Conservation (phyloP, 1,284 basidiomycete species). For the Leccinum angustisporum region DNA sequence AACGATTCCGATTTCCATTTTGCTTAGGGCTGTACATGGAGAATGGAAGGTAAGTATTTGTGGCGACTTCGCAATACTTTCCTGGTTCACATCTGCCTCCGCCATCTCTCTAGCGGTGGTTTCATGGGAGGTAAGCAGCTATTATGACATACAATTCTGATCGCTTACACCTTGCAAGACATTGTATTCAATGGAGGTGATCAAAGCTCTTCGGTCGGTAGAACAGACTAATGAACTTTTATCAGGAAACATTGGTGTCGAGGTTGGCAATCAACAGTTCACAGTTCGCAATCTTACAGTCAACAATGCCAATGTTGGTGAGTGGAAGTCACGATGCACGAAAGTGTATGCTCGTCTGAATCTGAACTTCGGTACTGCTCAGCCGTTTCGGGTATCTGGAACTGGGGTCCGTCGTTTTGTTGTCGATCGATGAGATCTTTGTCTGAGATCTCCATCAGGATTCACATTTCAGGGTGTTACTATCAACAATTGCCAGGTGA, state of each 20-base stretch:
- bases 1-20: neutral
- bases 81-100: neutral
- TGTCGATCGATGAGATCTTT: neutral
- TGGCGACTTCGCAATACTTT: constrained; percentile 31
- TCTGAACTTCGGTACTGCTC: neutral
- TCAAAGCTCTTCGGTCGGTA: neutral
- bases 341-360: neutral
- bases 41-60: constrained; percentile 55
- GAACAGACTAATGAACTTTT: neutral
- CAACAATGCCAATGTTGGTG: constrained; percentile 47
- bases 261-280: constrained; percentile 55
- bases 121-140: constrained; percentile 48
- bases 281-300: constrained; percentile 55
- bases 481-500: constrained; percentile 51
- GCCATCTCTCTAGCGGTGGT: constrained; percentile 43
- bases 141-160: neutral
- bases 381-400: constrained; percentile 45
- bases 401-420: constrained; percentile 39
- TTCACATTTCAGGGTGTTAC: constrained; percentile 49
- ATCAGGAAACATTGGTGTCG: constrained; percentile 42
- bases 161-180: constrained; percentile 34
- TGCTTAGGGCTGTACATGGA: constrained; percentile 49
- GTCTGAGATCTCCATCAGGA: constrained; percentile 27
- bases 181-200: constrained; percentile 50
- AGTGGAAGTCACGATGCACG: constrained; percentile 1